Evolutionary conservation across 495 filamentous ascomycete species (phyloP), one percentile per base, ranked within the genome.

Genomic region (Hyphodiscus hymeniophilus): DNA sequence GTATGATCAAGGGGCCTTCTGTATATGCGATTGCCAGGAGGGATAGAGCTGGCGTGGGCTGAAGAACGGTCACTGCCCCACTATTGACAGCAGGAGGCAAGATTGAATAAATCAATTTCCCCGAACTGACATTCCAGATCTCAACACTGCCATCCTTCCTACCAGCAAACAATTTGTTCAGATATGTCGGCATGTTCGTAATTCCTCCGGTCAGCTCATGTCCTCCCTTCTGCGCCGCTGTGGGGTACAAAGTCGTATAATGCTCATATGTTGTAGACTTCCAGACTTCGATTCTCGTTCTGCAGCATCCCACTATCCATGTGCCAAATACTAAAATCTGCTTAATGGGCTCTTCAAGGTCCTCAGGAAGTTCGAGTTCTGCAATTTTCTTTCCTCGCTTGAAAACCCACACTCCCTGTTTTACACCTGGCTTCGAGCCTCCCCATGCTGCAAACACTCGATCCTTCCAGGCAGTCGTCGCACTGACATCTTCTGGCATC

Each of bases 91-190:
- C 72, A 2, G 81, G 77, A 13, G 94, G 81, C 17, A 85, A 66
- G 38, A 96, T 78, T 2, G 86, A 89, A 60, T 96, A 85, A 21
- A 99, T 73, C 22, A 94, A 71, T 59, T 89, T 94, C 51, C 87
- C 88, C 16, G 84, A 91, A 60, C 82, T 89, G 44, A 97, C 66
- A 60, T 99, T 99, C 94, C 94, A 97, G 44, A 99, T 90, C 60
- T 97, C 91, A 16, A 96, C 77, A 61, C 75, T 79, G n/a, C 94
- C 92, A 60, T 96, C 88, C 48, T 71, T 73, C 49, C 87, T 79
- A 4, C 88, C 92, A 28, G 85, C 82, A 45, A 97, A 86, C 23
- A 99, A 73, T 65, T 99, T 99, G 71, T 97, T 99, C 20, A 97
- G 66, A 64, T 84, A 97, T 0, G 91, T 95, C 12, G 89, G 87